A percentile compares a stretch with the other conserved stretches of the same genome.
Conservation (phyloP, 148 eudicot species). For the Vaccinium macrocarpon region DNA sequence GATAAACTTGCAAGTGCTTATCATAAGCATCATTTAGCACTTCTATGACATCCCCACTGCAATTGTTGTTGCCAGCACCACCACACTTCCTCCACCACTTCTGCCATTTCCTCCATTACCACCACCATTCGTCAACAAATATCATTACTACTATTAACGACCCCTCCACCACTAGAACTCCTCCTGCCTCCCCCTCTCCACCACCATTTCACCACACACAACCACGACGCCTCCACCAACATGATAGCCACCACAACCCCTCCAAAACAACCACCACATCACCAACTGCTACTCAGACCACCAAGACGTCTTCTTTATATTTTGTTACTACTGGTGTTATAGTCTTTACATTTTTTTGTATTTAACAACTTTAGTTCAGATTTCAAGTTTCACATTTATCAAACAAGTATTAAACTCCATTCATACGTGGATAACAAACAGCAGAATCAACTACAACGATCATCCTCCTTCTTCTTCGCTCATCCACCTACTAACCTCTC, state of each 20-base stretch:
- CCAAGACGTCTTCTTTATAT: not conserved
- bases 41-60: not conserved
- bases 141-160: too few species aligned
- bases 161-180: not conserved
- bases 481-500: not conserved
- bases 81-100: not conserved
- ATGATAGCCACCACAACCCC: not conserved
- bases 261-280: not conserved
- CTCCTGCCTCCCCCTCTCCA: not conserved
- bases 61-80: not conserved
- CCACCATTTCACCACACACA: too few species aligned
- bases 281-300: not conserved
- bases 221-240: not conserved
- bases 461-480: not conserved
- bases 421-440: not conserved
- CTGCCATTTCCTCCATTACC: too few species aligned
- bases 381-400: not conserved
- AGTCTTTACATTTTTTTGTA: too few species aligned
- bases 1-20: not conserved
- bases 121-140: not conserved
- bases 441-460: not conserved
- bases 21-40: constrained; percentile 1
- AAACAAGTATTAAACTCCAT: not conserved
- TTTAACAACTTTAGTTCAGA: too few species aligned
- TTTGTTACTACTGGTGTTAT: not conserved